Evolutionary conservation across 2,329 filamentous ascomycete species (phyloP).

Genomic region (Aspergillus ibericus): DNA sequence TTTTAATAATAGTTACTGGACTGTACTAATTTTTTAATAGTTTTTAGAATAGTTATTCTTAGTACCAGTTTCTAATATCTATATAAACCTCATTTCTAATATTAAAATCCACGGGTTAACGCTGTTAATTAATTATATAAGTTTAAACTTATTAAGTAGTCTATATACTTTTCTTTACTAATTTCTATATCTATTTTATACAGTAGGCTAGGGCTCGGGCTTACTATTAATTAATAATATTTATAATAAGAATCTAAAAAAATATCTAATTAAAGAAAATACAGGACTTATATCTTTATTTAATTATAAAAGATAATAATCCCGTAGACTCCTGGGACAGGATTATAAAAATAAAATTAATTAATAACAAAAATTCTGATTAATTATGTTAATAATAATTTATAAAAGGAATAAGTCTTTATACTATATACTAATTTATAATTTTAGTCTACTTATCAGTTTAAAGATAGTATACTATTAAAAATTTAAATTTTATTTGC

Average conservation of each 20-base stretch:
- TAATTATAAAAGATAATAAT: background rate
- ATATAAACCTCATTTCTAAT: background rate
- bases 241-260: background rate
- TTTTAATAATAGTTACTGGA: background rate
- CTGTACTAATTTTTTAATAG: background rate
- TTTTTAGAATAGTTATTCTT: background rate
- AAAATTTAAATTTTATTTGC: background rate
- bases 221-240: background rate
- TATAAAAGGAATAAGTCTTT: background rate
- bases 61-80: background rate
- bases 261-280: background rate
- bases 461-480: background rate
- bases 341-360: background rate
- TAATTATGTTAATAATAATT: background rate
- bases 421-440: background rate
- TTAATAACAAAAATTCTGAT: background rate
- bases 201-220: too few relatives aligned
- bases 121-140: conserved; percentile 1
- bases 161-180: background rate
- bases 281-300: background rate
- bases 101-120: background rate
- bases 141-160: background rate
- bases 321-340: background rate
- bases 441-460: background rate
- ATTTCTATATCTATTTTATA: background rate